These are phyloP conservation scores for Dichotomocladium elegans DNA, from an alignment of 371 early-diverging fungal species.

Conservation along the genomic window DNA sequence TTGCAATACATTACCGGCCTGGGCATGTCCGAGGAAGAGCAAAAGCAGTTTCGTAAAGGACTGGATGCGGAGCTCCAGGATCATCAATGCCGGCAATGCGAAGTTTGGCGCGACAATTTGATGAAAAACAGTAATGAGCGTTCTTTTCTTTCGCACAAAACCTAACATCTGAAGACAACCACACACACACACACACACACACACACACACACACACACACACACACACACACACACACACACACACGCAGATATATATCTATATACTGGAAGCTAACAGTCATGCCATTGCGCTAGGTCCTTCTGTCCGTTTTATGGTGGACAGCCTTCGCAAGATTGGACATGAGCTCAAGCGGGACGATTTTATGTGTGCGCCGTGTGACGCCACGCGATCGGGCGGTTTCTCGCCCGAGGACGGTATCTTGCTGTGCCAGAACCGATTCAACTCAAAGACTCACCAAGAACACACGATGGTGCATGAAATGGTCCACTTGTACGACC, in stretches of 20 bases:
- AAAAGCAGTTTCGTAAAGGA: conserved; percentile 20
- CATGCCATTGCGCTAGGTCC: conserved; percentile 56
- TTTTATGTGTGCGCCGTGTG: conserved; percentile 81
- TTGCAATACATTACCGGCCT: conserved; percentile 59
- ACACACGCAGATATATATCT: not conserved
- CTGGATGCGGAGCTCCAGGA: conserved; percentile 48
- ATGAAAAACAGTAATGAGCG: conserved; percentile 60
- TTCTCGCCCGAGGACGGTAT: conserved; percentile 78
- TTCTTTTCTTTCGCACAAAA: too few species aligned
- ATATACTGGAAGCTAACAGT: too few species aligned
- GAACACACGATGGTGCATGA: conserved; percentile 94
- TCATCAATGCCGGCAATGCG: conserved; percentile 62
- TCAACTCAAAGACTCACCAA: conserved; percentile 67
- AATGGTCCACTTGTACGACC: conserved; percentile 94
- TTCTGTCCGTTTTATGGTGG: conserved; percentile 81
- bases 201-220: not conserved
- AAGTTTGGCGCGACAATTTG: conserved; percentile 67
- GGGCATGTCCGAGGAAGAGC: conserved; percentile 52
- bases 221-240: not conserved
- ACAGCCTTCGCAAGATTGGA: conserved; percentile 68
- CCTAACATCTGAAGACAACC: not conserved
- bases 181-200: not conserved
- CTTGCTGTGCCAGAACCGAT: conserved; percentile 82
- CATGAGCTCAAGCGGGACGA: conserved; percentile 56
- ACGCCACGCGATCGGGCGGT: conserved; percentile 74